Evolutionary conservation across 2,329 filamentous ascomycete genomes (phyloP).

Genomic region (Dactylella cylindrospora): DNA sequence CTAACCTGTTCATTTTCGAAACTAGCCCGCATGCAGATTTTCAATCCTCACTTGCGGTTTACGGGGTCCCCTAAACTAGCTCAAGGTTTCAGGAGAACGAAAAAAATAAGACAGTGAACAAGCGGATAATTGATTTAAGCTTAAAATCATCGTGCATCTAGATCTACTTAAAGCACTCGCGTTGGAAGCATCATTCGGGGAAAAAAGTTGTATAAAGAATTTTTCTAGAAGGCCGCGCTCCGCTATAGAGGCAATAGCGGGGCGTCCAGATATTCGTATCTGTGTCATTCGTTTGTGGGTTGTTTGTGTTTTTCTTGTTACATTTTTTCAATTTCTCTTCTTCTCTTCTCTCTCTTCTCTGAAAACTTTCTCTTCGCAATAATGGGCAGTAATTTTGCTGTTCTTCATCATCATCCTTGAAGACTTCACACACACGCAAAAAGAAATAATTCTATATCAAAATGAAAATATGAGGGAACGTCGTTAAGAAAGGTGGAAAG

Average conservation of each 20-base stretch:
- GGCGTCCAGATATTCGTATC: constrained; percentile 32
- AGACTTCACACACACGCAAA: constrained; percentile 15
- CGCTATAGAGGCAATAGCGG: constrained; percentile 10
- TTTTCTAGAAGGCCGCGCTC: constrained; percentile 18
- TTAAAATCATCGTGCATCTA: no score
- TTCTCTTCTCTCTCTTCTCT: no score
- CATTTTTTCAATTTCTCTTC: constrained; percentile 32
- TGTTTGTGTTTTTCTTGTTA: constrained; percentile 7
- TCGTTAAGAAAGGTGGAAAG: constrained; percentile 21
- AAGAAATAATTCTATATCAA: constrained; percentile 39
- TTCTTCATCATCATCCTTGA: no score
- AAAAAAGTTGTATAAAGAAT: constrained; percentile 22
- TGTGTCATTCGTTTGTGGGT: constrained; percentile 20
- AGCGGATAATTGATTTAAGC: no score
- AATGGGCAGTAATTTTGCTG: no score
- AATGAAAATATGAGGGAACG: constrained; percentile 6
- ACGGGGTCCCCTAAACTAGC: no score
- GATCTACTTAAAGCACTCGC: constrained; percentile 40
- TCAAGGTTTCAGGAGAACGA: no score
- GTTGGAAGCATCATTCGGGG: constrained; percentile 2
- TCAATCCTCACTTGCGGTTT: no score
- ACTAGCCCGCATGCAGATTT: no score
- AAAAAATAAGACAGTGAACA: no score
- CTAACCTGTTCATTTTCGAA: no score
- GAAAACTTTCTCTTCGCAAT: no score